These are phyloP conservation scores for Geotrichum macrosporum DNA, from an alignment of 1,139 yeast species.

Conservation along the genomic window DNA sequence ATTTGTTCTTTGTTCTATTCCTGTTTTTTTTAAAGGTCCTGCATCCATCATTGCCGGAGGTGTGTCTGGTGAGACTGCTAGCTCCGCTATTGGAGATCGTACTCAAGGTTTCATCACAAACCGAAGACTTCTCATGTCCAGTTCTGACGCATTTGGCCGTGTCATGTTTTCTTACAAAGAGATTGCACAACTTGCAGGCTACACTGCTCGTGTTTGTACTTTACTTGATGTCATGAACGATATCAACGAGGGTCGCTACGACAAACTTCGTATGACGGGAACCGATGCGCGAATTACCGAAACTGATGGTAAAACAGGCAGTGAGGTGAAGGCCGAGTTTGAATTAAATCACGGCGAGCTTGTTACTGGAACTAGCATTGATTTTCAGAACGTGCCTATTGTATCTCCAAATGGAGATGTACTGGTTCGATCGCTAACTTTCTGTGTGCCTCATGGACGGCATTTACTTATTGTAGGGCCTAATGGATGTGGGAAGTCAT, in stretches of 20 bases:
- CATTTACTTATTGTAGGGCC: constrained; percentile 91
- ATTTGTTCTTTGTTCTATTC: constrained; percentile 78
- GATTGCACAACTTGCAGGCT: constrained; percentile 79
- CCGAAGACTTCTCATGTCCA: constrained; percentile 75
- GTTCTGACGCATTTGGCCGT: constrained; percentile 85
- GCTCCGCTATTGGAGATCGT: constrained; percentile 32
- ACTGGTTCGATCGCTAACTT: constrained; percentile 60
- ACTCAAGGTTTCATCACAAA: constrained; percentile 74
- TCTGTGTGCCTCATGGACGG: constrained; percentile 73
- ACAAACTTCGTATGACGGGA: constrained; percentile 32
- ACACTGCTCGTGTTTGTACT: constrained; percentile 68
- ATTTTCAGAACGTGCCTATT: constrained; percentile 69
- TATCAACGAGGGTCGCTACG: constrained; percentile 42
- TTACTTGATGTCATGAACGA: constrained; percentile 62
- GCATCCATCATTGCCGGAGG: constrained; percentile 38
- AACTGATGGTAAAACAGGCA: constrained; percentile 12
- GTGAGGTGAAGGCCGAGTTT: constrained; percentile 6
- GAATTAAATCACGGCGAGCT: constrained; percentile 31
- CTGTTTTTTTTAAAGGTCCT: constrained; percentile 70
- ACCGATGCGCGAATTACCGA: constrained; percentile 14
- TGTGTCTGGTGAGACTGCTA: constrained; percentile 13
- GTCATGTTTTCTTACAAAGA: constrained; percentile 81
- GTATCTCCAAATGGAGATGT: constrained; percentile 82
- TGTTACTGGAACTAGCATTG: constrained; percentile 54
- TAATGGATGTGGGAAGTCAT: constrained; percentile 92